Conservation (phyloP, 2,329 filamentous ascomycete species). For the Lasiodiplodia gonubiensis region DNA sequence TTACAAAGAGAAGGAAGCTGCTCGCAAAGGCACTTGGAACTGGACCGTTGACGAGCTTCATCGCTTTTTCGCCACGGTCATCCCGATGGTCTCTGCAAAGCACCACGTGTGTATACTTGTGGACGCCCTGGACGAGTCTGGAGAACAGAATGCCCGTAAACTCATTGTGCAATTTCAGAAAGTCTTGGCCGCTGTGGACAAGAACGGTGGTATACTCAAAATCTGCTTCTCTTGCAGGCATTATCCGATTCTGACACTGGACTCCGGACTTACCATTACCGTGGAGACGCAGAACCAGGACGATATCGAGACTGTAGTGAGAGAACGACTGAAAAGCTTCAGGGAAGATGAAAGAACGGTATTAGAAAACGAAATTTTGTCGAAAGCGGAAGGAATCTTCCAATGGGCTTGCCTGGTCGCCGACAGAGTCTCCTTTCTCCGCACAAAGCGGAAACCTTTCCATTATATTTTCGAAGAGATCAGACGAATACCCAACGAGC, state of each 20-base stretch:
- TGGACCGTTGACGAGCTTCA: neutral
- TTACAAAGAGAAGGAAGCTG: accelerated
- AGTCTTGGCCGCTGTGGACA: neutral
- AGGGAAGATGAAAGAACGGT: accelerated
- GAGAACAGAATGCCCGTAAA: neutral
- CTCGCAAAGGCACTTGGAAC: neutral
- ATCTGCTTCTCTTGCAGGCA: slow-evolving; percentile 3
- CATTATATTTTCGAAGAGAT: neutral
- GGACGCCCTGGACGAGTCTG: neutral
- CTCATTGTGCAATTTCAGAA: neutral
- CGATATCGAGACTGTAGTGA: neutral
- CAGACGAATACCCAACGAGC: neutral
- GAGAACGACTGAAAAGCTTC: neutral
- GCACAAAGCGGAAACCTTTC: neutral
- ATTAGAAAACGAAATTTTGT: accelerated
- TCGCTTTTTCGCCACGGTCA: neutral
- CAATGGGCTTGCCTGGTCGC: neutral
- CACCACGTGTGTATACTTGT: neutral
- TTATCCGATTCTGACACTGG: neutral
- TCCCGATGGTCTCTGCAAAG: neutral
- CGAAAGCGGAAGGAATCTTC: neutral
- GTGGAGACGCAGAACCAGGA: neutral
- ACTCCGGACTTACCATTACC: neutral
- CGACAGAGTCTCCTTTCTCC: neutral
- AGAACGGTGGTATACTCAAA: neutral